These are phyloP conservation scores for Sphagnum contortum DNA, from an alignment of 225 moss, liverwort and hornwort species.

Conservation along the genomic window DNA sequence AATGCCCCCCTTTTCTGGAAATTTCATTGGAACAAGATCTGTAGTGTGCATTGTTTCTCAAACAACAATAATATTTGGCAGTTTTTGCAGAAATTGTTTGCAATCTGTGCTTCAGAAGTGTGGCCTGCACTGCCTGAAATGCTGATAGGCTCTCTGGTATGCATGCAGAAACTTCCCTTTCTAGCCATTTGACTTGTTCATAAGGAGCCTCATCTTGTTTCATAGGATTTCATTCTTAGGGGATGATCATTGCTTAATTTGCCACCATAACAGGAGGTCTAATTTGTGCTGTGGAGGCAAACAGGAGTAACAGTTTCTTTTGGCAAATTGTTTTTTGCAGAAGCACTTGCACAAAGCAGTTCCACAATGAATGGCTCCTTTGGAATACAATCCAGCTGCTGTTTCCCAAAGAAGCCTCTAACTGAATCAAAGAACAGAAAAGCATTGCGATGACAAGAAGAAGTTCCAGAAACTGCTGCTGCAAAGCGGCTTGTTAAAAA, in stretches of 20 bases:
- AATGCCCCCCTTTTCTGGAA: too few species aligned
- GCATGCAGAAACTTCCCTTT: neutral
- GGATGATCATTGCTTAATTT: neutral
- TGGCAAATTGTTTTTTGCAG: conserved; percentile 20
- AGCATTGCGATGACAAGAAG: conserved; percentile 4
- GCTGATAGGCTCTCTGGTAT: conserved; percentile 68
- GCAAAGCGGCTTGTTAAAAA: too few species aligned
- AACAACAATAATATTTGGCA: conserved; percentile 13
- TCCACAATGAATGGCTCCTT: conserved; percentile 62
- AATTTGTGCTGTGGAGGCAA: neutral
- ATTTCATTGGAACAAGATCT: too few species aligned
- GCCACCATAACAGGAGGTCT: neutral
- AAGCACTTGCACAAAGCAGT: conserved; percentile 21
- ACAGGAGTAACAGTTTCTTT: neutral
- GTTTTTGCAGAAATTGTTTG: conserved; percentile 82
- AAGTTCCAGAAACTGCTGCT: neutral
- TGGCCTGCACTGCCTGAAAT: conserved; percentile 89
- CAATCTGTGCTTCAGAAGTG: conserved; percentile 69
- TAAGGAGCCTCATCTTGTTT: neutral
- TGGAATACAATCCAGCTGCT: conserved; percentile 98
- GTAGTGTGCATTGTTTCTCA: neutral
- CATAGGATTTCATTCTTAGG: neutral
- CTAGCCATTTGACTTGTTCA: neutral
- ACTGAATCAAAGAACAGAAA: conserved; percentile 44
- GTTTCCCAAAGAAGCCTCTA: conserved; percentile 66